Evolutionary conservation across 108 stramenopile genomes (phyloP), one percentile per base, ranked within the genome.

Genomic region (Skeletonema costatum): DNA sequence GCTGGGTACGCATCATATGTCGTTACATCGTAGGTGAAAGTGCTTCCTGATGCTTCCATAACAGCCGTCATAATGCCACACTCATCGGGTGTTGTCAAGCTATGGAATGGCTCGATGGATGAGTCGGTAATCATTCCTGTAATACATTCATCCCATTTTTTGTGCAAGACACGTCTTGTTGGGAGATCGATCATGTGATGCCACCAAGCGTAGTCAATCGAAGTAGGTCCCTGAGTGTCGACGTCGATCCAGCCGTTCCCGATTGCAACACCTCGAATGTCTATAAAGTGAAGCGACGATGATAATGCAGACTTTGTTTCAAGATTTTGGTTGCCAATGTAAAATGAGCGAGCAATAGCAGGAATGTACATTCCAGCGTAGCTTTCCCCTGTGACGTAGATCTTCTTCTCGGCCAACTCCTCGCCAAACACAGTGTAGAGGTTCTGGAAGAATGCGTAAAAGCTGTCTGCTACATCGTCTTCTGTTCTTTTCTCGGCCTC

Each of bases 311-410:
- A 53, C 16, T 2, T 39, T 67, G 38, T 66, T 66, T 41, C 77
- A 42, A 16, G 73, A 42, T 30, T 79, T 75, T 78, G 78, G 68
- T 81, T 77, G 10, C 70, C 70, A 32, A 73, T 59, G 71, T 90
- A 70, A 68, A 97, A 93, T 39, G 64, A 44, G 32, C 87, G 82
- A 21, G 87, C 89, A 71, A 95, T 88, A 14, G 77, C 83, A 13
- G 94, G 97, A 60, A 93, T 78, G 65, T 93, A 95, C 65, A 88
- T 76, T 0, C 94, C 94, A 0, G 94, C 93, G 70, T 97, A 97
- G 29, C 77, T 80, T 69, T 96, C 97, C n/a, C 95, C 97, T 25
- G 85, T 80, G n/a, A 97, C 70, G 60, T 84, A 95, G n/a, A 97
- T 69, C 29, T 80, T 70, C 70, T 94, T 89, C 46, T 68, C 46